Evolutionary conservation across 192 early-diverging fungal genomes (phyloP).

Genomic region (Rhizophagus sp.): DNA sequence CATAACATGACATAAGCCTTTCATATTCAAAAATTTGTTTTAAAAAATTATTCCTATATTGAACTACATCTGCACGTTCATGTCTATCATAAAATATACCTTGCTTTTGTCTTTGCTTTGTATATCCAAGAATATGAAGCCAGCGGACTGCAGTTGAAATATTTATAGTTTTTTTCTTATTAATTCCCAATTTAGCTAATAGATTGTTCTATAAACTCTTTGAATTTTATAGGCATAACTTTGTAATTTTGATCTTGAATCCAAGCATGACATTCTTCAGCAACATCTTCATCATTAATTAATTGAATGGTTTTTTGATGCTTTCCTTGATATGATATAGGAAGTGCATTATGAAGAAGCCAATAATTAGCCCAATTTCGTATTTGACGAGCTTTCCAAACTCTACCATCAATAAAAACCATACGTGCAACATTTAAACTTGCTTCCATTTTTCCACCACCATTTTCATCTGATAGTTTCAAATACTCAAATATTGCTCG

Average conservation of each 20-base stretch:
- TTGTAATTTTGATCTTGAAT: background rate
- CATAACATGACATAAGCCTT: background rate
- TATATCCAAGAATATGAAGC: background rate
- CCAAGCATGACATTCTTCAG: background rate
- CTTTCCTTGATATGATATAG: background rate
- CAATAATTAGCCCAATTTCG: background rate
- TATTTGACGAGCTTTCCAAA: background rate
- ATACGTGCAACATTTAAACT: background rate
- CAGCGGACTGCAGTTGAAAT: background rate
- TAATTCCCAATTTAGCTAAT: too few species aligned
- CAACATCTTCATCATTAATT: background rate
- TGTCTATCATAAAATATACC: slow-evolving; percentile 1
- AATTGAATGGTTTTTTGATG: background rate
- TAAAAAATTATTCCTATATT: background rate
- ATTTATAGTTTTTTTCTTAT: background rate
- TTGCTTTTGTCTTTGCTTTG: background rate
- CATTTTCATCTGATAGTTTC: background rate
- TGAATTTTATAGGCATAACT: background rate
- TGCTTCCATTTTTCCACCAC: background rate
- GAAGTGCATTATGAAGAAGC: background rate
- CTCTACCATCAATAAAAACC: background rate
- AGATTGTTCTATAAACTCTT: background rate
- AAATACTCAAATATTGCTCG: background rate
- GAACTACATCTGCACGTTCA: background rate
- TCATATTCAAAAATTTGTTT: background rate